These are phyloP conservation scores for Candida coquimbonensis DNA, from an alignment of 805 yeast genomes.

Conservation along the genomic window DNA sequence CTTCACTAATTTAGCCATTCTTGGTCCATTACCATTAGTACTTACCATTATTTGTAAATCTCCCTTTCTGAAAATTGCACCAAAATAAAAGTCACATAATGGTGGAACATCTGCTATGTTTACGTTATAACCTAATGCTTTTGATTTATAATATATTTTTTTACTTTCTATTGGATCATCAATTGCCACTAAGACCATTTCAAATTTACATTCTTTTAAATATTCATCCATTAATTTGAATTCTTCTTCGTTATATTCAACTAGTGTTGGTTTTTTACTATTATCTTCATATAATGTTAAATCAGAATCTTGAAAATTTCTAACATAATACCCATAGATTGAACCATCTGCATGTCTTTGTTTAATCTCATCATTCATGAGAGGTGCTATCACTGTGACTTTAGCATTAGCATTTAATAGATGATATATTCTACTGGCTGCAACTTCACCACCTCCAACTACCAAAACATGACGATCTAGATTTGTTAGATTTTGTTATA, in stretches of 20 bases:
- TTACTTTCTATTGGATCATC: conserved; percentile 60
- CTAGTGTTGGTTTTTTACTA: conserved; percentile 5
- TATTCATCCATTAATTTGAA: conserved; percentile 24
- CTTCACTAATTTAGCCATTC: conserved; percentile 60
- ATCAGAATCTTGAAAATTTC: conserved; percentile 42
- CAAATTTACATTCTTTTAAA: conserved; percentile 34
- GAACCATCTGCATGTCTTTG: conserved; percentile 33
- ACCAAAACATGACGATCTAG: conserved; percentile 54
- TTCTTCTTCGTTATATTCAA: conserved; percentile 15
- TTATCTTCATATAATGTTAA: conserved; percentile 40
- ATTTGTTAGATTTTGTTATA: conserved; percentile 5
- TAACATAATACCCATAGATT: conserved; percentile 32
- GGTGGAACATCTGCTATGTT: conserved; percentile 82
- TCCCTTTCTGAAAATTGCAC: conserved; percentile 68
- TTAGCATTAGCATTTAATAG: conserved; percentile 63
- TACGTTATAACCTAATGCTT: conserved; percentile 45
- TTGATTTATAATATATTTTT: conserved; percentile 45
- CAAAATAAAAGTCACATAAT: conserved; percentile 83
- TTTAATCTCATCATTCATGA: conserved; percentile 28
- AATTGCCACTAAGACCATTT: conserved; percentile 66
- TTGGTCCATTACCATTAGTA: conserved; percentile 77
- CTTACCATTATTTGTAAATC: conserved; percentile 74
- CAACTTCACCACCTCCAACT: conserved; percentile 77
- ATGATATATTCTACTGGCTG: conserved; percentile 60
- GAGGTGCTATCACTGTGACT: conserved; percentile 55